These are phyloP conservation scores for Kalaharituber pfeilii DNA, from an alignment of 2,329 filamentous ascomycete species.

Conservation along the genomic window DNA sequence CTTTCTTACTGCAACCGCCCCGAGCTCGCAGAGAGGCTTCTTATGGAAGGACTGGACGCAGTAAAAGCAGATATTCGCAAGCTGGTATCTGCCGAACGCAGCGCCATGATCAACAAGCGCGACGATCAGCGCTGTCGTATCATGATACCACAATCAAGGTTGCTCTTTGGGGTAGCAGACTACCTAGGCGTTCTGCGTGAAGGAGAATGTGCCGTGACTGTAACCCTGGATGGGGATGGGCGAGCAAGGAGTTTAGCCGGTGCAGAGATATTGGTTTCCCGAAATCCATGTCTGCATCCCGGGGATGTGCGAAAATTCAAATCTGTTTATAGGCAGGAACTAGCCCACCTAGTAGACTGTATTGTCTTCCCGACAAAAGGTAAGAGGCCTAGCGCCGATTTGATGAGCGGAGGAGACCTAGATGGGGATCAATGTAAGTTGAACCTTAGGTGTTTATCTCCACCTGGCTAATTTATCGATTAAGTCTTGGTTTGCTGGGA, in stretches of 20 bases:
- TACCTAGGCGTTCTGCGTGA: slow-evolving; percentile 26
- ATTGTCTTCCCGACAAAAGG: slow-evolving; percentile 29
- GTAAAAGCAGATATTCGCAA: slow-evolving; percentile 22
- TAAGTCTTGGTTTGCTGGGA: slow-evolving; percentile 31
- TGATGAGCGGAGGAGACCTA: slow-evolving; percentile 31
- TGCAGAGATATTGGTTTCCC: slow-evolving; percentile 28
- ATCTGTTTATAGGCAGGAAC: slow-evolving; percentile 26
- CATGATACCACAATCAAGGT: slow-evolving; percentile 27
- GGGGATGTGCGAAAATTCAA: slow-evolving; percentile 31
- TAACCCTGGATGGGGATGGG: slow-evolving; percentile 27
- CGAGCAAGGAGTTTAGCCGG: slow-evolving; percentile 25
- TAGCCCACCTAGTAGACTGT: slow-evolving; percentile 29
- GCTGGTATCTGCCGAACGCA: slow-evolving; percentile 26
- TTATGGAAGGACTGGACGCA: slow-evolving; percentile 27
- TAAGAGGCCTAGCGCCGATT: slow-evolving; percentile 27
- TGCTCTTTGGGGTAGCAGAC: slow-evolving; percentile 30
- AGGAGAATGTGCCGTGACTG: slow-evolving; percentile 28
- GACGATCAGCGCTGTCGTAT: slow-evolving; percentile 28
- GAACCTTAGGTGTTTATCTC: background rate
- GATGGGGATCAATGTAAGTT: slow-evolving; percentile 30
- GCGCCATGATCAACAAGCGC: slow-evolving; percentile 26
- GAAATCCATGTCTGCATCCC: slow-evolving; percentile 31
- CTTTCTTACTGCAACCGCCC: slow-evolving; percentile 25
- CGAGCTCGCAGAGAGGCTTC: slow-evolving; percentile 27
- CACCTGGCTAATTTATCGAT: background rate